A percentile compares a stretch with the other conserved stretches of the same genome.
Evolutionary conservation across 2,329 filamentous ascomycete genomes (phyloP).

Genomic region (Dendryphion nanum): DNA sequence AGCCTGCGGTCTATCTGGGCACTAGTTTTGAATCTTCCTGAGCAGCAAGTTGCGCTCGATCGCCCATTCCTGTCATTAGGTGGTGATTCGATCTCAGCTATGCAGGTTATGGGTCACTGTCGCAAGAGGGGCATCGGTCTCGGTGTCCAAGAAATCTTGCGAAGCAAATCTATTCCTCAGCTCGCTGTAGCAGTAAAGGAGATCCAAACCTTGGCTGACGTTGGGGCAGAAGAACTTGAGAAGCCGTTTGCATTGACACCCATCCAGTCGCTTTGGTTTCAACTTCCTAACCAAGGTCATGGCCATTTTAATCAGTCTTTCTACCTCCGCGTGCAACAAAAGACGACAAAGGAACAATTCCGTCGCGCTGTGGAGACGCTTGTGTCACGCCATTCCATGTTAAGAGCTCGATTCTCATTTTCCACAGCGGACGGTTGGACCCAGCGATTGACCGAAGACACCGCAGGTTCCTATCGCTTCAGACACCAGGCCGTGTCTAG

Average conservation of each 20-base stretch:
- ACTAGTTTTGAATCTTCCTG: conserved; percentile 28
- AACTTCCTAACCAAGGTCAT: conserved; percentile 28
- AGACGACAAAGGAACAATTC: conserved; percentile 22
- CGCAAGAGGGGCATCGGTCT: conserved; percentile 47
- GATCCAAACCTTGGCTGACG: conserved; percentile 14
- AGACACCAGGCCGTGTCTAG: conserved; percentile 18
- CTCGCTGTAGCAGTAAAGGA: conserved; percentile 24
- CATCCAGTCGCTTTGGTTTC: conserved; percentile 32
- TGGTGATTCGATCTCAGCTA: conserved; percentile 52
- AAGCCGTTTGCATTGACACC: conserved; percentile 31
- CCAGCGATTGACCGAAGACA: conserved; percentile 32
- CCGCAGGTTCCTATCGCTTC: conserved; percentile 27
- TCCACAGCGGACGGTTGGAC: conserved; percentile 26
- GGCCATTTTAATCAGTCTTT: conserved; percentile 38
- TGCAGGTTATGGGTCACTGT: conserved; percentile 49
- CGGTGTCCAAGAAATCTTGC: conserved; percentile 50
- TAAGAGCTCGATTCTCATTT: conserved; percentile 27
- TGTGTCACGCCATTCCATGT: conserved; percentile 31
- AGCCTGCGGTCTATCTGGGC: conserved; percentile 27
- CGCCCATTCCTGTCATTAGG: conserved; percentile 45
- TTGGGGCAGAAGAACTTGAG: conserved; percentile 24
- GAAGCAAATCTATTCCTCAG: conserved; percentile 45
- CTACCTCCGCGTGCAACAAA: conserved; percentile 27
- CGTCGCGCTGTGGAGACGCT: conserved; percentile 22
- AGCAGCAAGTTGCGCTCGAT: conserved; percentile 23